These are phyloP conservation scores for Rhizophagus sp. DNA, from an alignment of 192 early-diverging fungal genomes.

Conservation along the genomic window DNA sequence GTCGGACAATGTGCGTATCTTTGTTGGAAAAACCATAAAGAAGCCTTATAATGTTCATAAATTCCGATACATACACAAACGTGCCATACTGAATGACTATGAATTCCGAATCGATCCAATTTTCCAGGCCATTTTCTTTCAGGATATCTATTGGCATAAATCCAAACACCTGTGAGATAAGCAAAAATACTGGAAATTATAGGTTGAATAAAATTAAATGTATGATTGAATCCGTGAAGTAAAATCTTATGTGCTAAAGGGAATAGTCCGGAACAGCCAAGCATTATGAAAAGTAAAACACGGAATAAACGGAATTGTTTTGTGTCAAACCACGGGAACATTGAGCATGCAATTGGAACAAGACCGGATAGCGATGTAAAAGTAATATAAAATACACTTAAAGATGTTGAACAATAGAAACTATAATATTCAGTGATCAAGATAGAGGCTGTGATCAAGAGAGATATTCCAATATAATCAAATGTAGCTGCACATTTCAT, in stretches of 20 bases:
- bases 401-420: conserved; percentile 50
- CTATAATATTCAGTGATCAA: conserved; percentile 61
- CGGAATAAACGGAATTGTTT: conserved; percentile 54
- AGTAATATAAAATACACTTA: conserved; percentile 48
- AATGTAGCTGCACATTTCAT: conserved; percentile 59
- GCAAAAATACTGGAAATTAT: conserved; percentile 52
- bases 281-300: conserved; percentile 54
- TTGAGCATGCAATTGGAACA: conserved; percentile 28
- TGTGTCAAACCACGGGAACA: conserved; percentile 58
- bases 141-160: conserved; percentile 64
- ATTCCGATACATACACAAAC: conserved; percentile 63
- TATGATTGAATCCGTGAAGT: conserved; percentile 44
- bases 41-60: conserved; percentile 61
- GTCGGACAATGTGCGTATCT: neutral
- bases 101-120: conserved; percentile 57
- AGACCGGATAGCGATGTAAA: conserved; percentile 51
- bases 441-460: conserved; percentile 62
- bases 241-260: conserved; percentile 53
- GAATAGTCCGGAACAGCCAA: conserved; percentile 51
- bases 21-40: conserved; percentile 21
- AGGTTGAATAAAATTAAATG: conserved; percentile 49
- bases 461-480: conserved; percentile 66
- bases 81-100: conserved; percentile 67
- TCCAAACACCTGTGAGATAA: conserved; percentile 58
- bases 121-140: conserved; percentile 61